Percentiles rank a stretch among this genome's conserved stretches.
These are phyloP conservation scores for Myxozyma sirexii DNA, from an alignment of 805 yeast species.

Conservation along the genomic window DNA sequence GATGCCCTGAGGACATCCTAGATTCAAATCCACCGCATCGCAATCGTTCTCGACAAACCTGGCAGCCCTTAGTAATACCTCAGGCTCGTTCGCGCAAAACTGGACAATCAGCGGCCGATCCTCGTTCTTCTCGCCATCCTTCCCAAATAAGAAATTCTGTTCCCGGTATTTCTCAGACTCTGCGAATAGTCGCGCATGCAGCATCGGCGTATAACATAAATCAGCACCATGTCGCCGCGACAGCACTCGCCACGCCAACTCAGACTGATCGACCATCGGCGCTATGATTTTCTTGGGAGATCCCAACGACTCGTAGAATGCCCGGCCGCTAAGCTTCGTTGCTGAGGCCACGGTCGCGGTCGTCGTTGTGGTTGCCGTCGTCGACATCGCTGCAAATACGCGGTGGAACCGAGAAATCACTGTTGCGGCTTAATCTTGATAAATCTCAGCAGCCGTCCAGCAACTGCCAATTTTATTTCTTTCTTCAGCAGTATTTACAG, in stretches of 20 bases:
- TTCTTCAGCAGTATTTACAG: too few relatives aligned
- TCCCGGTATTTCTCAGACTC: constrained; percentile 77
- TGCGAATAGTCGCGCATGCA: constrained; percentile 88
- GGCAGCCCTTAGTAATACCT: constrained; percentile 79
- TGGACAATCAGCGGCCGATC: constrained; percentile 93
- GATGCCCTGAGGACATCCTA: constrained; percentile 98
- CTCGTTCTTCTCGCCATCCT: constrained; percentile 67
- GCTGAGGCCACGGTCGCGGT: neutral
- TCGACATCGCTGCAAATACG: neutral
- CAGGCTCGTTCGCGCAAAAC: constrained; percentile 96
- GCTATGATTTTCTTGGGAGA: constrained; percentile 85
- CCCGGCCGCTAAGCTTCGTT: constrained; percentile 58
- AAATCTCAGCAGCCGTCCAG: neutral
- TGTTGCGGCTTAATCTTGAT: neutral
- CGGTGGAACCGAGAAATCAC: neutral
- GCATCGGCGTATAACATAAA: constrained; percentile 94
- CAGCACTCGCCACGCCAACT: constrained; percentile 89
- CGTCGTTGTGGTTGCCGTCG: neutral
- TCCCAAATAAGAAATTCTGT: constrained; percentile 55
- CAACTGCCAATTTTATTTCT: too few relatives aligned
- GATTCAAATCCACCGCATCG: constrained; percentile 93
- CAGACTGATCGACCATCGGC: constrained; percentile 98
- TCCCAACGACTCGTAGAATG: constrained; percentile 68
- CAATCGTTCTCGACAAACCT: constrained; percentile 75
- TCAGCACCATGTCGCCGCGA: constrained; percentile 91